Evolutionary conservation across 1,284 basidiomycete species (phyloP).

Genomic region (Pisolithus thermaeus): DNA sequence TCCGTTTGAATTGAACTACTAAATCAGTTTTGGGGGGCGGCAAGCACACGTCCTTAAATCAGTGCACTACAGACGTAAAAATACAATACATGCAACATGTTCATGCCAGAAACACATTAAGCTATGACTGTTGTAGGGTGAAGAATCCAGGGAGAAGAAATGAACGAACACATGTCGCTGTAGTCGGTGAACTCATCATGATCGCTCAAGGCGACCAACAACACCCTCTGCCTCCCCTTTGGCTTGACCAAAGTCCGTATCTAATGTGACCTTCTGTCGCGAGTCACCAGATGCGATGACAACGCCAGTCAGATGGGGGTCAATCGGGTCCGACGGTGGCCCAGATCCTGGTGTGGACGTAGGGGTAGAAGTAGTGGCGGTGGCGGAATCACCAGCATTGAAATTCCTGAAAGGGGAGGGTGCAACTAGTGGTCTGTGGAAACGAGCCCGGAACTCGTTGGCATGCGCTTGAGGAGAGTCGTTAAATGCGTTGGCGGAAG

Average conservation of each 20-base stretch:
- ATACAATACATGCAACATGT: background rate
- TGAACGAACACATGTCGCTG: background rate
- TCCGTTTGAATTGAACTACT: slow-evolving; percentile 19
- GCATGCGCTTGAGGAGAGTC: slow-evolving; percentile 29
- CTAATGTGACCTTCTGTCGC: slow-evolving; percentile 18
- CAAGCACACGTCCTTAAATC: background rate
- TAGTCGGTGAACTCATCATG: background rate
- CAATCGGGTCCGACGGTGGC: slow-evolving; percentile 39
- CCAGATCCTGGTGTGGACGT: slow-evolving; percentile 35
- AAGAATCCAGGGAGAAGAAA: slow-evolving; percentile 1
- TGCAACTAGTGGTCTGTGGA: slow-evolving; percentile 57
- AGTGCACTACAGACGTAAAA: background rate
- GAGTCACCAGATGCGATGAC: slow-evolving; percentile 20
- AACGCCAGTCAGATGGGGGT: slow-evolving; percentile 38
- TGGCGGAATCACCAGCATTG: slow-evolving; percentile 26
- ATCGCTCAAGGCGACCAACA: slow-evolving; percentile 14
- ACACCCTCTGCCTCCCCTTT: slow-evolving; percentile 21
- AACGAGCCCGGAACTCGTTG: slow-evolving; percentile 65
- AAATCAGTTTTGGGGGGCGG: background rate
- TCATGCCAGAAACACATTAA: background rate
- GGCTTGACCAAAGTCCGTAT: slow-evolving; percentile 18
- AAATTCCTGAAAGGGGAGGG: slow-evolving; percentile 58
- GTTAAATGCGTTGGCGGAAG: slow-evolving; percentile 26
- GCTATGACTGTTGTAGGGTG: background rate
- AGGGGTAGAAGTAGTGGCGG: slow-evolving; percentile 31